phyloP scores from a whole-genome alignment of 257 asterid genomes.

The Ocimum tenuiflorum region DNA sequence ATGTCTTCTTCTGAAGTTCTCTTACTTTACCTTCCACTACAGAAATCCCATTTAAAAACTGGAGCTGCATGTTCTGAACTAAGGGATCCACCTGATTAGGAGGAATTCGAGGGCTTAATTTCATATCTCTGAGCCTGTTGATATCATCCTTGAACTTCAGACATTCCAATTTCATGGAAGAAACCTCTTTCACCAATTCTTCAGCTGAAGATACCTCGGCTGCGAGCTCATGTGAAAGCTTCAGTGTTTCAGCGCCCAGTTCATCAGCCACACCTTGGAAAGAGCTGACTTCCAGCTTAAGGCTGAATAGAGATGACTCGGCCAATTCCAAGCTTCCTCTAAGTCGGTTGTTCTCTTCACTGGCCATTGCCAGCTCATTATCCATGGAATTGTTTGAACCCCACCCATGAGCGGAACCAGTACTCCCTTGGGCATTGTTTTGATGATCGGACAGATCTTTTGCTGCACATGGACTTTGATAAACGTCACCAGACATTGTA shows the following conservation, averaged over 20 bases:
- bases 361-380: conserved; percentile 53
- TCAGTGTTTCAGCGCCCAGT: conserved; percentile 57
- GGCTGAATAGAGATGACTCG: conserved; percentile 63
- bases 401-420: conserved; percentile 51
- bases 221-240: conserved; percentile 42
- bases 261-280: conserved; percentile 71
- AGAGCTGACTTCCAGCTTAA: conserved; percentile 72
- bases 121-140: conserved; percentile 41
- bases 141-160: conserved; percentile 54
- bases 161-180: conserved; percentile 60
- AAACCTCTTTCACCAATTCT: conserved; percentile 59
- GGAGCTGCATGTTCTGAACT: conserved; percentile 39
- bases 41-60: conserved; percentile 44
- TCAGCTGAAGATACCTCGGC: conserved; percentile 61
- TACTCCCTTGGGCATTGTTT: conserved; percentile 36
- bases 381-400: conserved; percentile 47
- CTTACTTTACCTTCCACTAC: conserved; percentile 53
- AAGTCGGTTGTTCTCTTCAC: conserved; percentile 65
- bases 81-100: conserved; percentile 29
- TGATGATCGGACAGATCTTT: conserved; percentile 49
- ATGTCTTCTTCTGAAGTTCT: conserved; percentile 56
- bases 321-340: conserved; percentile 68
- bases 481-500: conserved; percentile 33
- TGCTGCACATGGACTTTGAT: conserved; percentile 36
- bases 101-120: conserved; percentile 37